Evolutionary conservation across 495 filamentous ascomycete species (phyloP).

Genomic region (Daldinia concentrica): DNA sequence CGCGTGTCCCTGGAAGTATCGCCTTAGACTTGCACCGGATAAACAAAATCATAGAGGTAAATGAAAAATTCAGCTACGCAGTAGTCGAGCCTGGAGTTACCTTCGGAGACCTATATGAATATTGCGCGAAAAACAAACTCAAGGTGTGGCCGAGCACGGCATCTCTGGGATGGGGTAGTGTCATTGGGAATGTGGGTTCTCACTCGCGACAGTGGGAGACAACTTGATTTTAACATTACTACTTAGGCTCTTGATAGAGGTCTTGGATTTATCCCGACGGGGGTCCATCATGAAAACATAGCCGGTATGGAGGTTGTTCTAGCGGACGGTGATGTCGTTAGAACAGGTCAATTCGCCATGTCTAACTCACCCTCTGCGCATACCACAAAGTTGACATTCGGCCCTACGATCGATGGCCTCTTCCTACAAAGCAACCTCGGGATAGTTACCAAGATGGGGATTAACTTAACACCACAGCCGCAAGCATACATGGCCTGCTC

Average conservation of each 20-base stretch:
- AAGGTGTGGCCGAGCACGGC: slow-evolving; percentile 65
- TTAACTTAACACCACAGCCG: slow-evolving; percentile 58
- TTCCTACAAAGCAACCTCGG: slow-evolving; percentile 61
- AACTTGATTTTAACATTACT: neutral
- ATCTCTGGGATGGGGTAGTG: slow-evolving; percentile 65
- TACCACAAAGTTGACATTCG: slow-evolving; percentile 58
- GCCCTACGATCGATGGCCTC: slow-evolving; percentile 59
- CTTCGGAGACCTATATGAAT: slow-evolving; percentile 62
- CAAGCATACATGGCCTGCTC: slow-evolving; percentile 61
- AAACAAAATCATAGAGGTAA: slow-evolving; percentile 65
- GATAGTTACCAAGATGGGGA: slow-evolving; percentile 60
- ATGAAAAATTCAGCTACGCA: slow-evolving; percentile 61
- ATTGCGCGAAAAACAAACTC: slow-evolving; percentile 58
- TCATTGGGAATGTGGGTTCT: slow-evolving; percentile 61
- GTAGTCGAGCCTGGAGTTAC: slow-evolving; percentile 67
- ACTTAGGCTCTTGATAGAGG: slow-evolving; percentile 56
- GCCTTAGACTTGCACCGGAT: slow-evolving; percentile 65
- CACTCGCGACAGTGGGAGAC: neutral
- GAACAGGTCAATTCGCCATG: slow-evolving; percentile 62
- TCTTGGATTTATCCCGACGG: slow-evolving; percentile 58
- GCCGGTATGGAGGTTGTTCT: slow-evolving; percentile 62
- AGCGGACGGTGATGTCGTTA: slow-evolving; percentile 56
- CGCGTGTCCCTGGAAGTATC: slow-evolving; percentile 61
- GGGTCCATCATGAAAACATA: slow-evolving; percentile 59
- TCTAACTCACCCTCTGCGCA: slow-evolving; percentile 53